These are phyloP conservation scores for Flammula alnicola DNA, from an alignment of 1,284 basidiomycete genomes.

Conservation along the genomic window DNA sequence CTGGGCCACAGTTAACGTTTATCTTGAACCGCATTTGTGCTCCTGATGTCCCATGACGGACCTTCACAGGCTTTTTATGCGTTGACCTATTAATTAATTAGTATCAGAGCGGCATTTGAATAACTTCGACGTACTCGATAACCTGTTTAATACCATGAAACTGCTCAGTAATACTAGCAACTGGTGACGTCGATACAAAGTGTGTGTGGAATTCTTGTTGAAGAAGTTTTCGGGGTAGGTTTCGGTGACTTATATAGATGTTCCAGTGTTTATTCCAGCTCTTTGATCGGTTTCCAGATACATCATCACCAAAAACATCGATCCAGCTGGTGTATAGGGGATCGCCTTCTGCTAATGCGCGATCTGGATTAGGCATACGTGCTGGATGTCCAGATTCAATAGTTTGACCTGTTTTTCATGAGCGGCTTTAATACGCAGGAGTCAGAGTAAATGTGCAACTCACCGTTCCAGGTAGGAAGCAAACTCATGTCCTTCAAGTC, in stretches of 20 bases:
- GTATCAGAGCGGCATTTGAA: not conserved
- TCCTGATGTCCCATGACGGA: constrained; percentile 23
- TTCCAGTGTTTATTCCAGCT: constrained; percentile 39
- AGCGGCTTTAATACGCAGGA: constrained; percentile 10
- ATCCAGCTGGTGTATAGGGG: constrained; percentile 33
- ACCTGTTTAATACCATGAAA: constrained; percentile 32
- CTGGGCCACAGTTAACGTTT: constrained; percentile 29
- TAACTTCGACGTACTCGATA: constrained; percentile 27
- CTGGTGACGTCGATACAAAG: constrained; percentile 40
- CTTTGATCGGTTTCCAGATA: constrained; percentile 35
- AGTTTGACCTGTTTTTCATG: constrained; percentile 14
- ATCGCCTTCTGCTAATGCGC: constrained; percentile 30
- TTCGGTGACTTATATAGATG: constrained; percentile 33
- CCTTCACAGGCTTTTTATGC: constrained; percentile 30
- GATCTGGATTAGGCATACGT: constrained; percentile 36
- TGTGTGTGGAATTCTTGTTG: constrained; percentile 38
- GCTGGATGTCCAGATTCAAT: constrained; percentile 23
- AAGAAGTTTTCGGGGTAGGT: constrained; percentile 34
- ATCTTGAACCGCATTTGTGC: constrained; percentile 25
- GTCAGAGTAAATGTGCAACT: constrained; percentile 14
- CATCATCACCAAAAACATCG: constrained; percentile 34
- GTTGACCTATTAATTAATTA: constrained; percentile 23
- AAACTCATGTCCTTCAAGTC: constrained; percentile 13
- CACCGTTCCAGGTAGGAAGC: constrained; percentile 20
- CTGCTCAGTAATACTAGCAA: constrained; percentile 38